These are phyloP conservation scores for Sisymbrium altissimum DNA, from an alignment of 345 rosid species.

Conservation along the genomic window DNA sequence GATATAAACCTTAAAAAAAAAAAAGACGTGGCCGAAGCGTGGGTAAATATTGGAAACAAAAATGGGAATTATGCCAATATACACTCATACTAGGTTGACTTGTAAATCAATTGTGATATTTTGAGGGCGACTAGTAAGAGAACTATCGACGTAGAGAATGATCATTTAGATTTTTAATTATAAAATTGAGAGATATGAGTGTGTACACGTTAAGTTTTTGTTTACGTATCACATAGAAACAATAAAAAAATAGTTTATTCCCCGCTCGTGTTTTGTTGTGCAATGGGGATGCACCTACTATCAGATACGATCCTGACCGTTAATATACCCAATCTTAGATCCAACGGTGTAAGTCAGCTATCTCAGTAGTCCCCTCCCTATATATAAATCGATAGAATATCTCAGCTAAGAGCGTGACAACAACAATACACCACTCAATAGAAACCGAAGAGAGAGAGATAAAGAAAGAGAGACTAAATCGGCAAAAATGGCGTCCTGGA, in stretches of 20 bases:
- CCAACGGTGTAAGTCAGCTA: slow-evolving; percentile 1
- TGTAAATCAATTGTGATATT: background rate
- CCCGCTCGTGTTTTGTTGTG: background rate
- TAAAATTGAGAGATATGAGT: background rate
- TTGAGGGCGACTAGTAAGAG: background rate
- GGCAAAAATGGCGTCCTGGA: slow-evolving; percentile 33
- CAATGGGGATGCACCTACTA: background rate
- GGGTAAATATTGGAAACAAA: background rate
- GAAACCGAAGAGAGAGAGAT: background rate
- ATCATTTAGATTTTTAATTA: background rate
- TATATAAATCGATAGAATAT: slow-evolving; percentile 16
- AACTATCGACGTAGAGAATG: background rate
- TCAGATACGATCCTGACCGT: slow-evolving; percentile 6
- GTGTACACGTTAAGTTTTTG: slow-evolving; percentile 14
- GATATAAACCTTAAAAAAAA: background rate
- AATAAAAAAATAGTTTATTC: background rate
- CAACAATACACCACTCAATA: slow-evolving; percentile 4
- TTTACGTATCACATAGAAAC: background rate
- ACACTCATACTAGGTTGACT: slow-evolving; percentile 25
- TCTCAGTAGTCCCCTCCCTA: slow-evolving; percentile 20
- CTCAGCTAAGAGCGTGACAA: slow-evolving; percentile 8
- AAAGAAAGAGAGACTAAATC: background rate
- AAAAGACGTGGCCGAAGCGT: slow-evolving; percentile 20
- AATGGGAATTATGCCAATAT: slow-evolving; percentile 2
- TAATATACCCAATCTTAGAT: background rate